Evolutionary conservation across 257 asterid genomes (phyloP).

Genomic region (Gentiana dahurica): DNA sequence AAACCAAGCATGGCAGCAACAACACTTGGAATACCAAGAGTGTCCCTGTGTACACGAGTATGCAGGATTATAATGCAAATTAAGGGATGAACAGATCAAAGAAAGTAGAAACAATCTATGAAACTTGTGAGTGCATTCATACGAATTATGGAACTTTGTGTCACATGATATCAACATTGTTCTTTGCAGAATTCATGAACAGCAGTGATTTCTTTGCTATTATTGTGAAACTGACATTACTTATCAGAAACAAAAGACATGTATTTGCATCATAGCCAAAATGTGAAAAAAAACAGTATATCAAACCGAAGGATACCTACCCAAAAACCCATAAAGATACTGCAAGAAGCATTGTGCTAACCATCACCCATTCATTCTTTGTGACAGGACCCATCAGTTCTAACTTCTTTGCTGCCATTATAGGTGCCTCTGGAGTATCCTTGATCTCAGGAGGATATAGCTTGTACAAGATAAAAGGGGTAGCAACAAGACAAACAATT

Average conservation of each 20-base stretch:
- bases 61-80: conserved; percentile 1
- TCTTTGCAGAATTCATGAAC: background rate
- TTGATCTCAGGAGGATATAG: conserved; percentile 89
- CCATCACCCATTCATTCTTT: conserved; percentile 81
- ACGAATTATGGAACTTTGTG: too few relatives aligned
- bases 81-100: background rate
- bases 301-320: conserved; percentile 26
- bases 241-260: background rate
- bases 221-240: background rate
- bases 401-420: conserved; percentile 73
- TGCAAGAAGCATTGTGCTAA: conserved; percentile 94
- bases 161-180: too few relatives aligned
- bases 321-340: conserved; percentile 90
- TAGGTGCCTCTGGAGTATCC: conserved; percentile 97
- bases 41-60: conserved; percentile 43
- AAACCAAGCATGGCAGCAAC: conserved; percentile 97
- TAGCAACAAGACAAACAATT: conserved; percentile 59
- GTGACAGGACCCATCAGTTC: conserved; percentile 82
- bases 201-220: background rate
- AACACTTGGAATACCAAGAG: conserved; percentile 83
- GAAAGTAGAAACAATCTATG: background rate
- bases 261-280: conserved; percentile 1
- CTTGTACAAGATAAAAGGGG: conserved; percentile 76
- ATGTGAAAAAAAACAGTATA: background rate
- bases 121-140: background rate